Base-by-base conservation (phyloP, 805 yeast species). In the Yarrowia sp. region DNA sequence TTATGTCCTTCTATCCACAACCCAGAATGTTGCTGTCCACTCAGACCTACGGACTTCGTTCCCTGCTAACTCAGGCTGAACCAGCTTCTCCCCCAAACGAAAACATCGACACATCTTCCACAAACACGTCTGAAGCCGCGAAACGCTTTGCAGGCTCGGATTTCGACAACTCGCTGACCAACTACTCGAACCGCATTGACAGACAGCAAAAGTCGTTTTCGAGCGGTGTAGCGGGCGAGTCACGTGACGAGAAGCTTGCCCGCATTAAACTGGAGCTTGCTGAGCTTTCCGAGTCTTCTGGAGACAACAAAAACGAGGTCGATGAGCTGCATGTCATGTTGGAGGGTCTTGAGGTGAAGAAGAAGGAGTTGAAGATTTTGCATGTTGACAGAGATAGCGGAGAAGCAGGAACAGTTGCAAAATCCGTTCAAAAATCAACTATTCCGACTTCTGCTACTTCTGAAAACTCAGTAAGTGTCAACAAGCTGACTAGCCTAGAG, bases 141-240 rank as follows among this genome's bases (percentile, higher is more conserved):
- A 16, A 18, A 10, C 22, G 16, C 13, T 51, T 51, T 25, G 42
- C 42, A 3, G 21, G 24, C 18, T 31, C 42, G 13, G 58, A 51
- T 24, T 51, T 51, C 32, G 58, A 51, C 42, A 51, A 51, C 18
- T 51, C 58, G 12, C 35, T 24, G 24, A 51, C 58, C 14, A 33
- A 33, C n/a, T 51, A 51, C 42, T 51, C 58, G 14, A 51, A 21
- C 22, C 42, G 58, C 4, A 51, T 51, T 3, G 58, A 51, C 42
- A 31, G 58, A 2, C 42, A 31, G 4, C 31, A 51, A 14, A 14
- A 7, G 18, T 51, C 58, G 22, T 51, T 51, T 24, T 14, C 22
- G 4, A 51, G 38, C 13, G 58, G 58, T 3, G 36, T 32, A 0
- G 42, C 42, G 0, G 58, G 58, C 12, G 61, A 55, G 13, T 10